Evolutionary conservation across 768 basidiomycete genomes (phyloP).

Genomic region (Cystofilobasidium bisporidii): DNA sequence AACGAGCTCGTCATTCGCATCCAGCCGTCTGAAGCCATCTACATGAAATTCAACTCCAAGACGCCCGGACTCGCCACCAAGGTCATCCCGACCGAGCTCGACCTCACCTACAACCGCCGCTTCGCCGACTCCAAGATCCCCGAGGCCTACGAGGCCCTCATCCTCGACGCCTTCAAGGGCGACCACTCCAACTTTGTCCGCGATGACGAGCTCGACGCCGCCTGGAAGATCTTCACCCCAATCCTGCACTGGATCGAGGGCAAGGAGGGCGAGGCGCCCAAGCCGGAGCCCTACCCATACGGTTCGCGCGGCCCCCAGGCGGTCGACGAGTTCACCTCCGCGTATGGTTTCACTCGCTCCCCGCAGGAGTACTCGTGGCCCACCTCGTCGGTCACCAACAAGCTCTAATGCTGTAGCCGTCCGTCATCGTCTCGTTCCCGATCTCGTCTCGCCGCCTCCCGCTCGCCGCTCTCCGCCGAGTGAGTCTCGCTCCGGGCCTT

Average conservation of each 20-base stretch:
- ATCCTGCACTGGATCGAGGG: conserved; percentile 95
- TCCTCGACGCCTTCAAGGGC: conserved; percentile 90
- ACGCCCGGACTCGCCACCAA: conserved; percentile 81
- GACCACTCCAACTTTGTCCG: conserved; percentile 99
- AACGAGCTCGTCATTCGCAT: conserved; percentile 93
- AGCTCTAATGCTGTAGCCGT: no score
- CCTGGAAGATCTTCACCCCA: conserved; percentile 63
- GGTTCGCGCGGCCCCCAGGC: conserved; percentile 89
- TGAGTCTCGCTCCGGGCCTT: no score
- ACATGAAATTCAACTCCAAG: conserved; percentile 94
- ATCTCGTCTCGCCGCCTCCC: no score
- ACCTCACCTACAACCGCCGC: conserved; percentile 91
- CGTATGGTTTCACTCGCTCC: conserved; percentile 66
- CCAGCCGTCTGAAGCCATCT: conserved; percentile 91
- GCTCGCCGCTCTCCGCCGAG: no score
- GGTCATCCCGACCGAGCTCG: conserved; percentile 92
- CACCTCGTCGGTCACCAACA: not conserved
- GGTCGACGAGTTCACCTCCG: conserved; percentile 62
- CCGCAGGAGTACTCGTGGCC: conserved; percentile 48
- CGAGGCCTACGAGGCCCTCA: conserved; percentile 59
- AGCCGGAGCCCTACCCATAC: conserved; percentile 71
- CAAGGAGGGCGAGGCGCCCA: conserved; percentile 51
- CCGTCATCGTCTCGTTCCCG: no score
- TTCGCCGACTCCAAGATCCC: conserved; percentile 87
- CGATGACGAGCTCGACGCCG: conserved; percentile 90